Evolutionary conservation across 306 rosid genomes (phyloP).

Genomic region (Amphicarpaea edgeworthii): DNA sequence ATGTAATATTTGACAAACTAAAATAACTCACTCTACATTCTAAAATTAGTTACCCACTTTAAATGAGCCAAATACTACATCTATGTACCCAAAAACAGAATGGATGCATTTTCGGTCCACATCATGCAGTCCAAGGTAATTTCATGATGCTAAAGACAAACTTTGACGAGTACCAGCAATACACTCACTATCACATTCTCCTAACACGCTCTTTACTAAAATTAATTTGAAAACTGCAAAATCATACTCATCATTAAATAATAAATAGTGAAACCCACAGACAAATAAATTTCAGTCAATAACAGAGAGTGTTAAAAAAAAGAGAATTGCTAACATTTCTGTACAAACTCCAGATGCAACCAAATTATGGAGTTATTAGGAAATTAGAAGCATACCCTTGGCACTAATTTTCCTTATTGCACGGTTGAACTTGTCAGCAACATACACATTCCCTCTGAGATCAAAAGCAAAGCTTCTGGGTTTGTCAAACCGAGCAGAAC

Average conservation of each 20-base stretch:
- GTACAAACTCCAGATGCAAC: constrained; percentile 8
- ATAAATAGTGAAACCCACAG: too few relatives aligned
- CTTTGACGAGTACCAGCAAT: too few relatives aligned
- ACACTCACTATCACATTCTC: too few relatives aligned
- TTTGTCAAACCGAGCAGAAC: constrained; percentile 52
- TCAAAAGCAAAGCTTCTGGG: constrained; percentile 74
- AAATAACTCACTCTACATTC: not conserved
- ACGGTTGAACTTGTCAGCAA: constrained; percentile 61
- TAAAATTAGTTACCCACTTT: too few relatives aligned
- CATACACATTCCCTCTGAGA: constrained; percentile 68
- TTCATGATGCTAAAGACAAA: not conserved
- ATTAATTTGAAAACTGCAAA: too few relatives aligned
- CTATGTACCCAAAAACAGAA: not conserved
- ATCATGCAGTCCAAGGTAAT: not conserved
- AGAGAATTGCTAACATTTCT: too few relatives aligned
- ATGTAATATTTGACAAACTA: not conserved
- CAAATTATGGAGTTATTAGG: not conserved
- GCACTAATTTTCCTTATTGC: constrained; percentile 65
- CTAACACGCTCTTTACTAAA: too few relatives aligned
- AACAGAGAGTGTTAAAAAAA: too few relatives aligned
- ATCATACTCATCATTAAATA: too few relatives aligned
- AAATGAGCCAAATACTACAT: not conserved
- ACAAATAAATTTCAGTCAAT: too few relatives aligned
- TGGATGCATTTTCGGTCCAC: not conserved
- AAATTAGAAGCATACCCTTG: constrained; percentile 55